Percentiles rank a stretch among this genome's conserved stretches.
These are phyloP conservation scores for Penicillium riverlandense DNA, from an alignment of 495 filamentous ascomycete genomes.

Conservation along the genomic window DNA sequence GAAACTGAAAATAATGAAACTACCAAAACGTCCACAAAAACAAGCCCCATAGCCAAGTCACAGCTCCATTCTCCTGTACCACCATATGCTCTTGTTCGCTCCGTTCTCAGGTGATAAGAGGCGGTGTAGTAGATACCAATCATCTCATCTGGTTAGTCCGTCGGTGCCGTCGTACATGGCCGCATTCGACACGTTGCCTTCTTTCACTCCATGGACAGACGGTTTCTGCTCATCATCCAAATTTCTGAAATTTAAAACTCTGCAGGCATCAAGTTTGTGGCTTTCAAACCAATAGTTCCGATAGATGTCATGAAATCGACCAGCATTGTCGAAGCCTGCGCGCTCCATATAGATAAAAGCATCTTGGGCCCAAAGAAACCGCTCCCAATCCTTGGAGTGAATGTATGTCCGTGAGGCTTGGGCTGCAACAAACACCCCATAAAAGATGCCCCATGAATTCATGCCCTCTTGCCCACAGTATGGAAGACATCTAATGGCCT, in stretches of 20 bases:
- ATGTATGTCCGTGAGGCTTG: background rate
- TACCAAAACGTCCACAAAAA: too few species aligned
- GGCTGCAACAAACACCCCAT: background rate
- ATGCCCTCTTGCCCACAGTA: slow-evolving; percentile 3
- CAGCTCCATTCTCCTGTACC: too few species aligned
- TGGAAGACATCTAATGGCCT: background rate
- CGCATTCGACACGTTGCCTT: background rate
- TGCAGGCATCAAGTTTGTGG: background rate
- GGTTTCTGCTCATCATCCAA: background rate
- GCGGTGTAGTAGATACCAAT: too few species aligned
- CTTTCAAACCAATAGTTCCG: slow-evolving; percentile 2
- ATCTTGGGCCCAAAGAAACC: slow-evolving; percentile 1
- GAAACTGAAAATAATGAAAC: too few species aligned
- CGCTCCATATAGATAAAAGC: background rate
- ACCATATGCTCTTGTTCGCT: too few species aligned
- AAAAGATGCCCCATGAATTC: background rate
- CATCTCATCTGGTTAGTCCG: too few species aligned
- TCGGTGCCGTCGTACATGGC: too few species aligned
- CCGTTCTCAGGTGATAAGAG: too few species aligned
- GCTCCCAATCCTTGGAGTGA: background rate
- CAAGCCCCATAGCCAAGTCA: too few species aligned
- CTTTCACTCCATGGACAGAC: background rate
- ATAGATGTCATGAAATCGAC: background rate
- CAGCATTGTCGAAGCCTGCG: background rate
- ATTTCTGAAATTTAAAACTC: background rate